A percentile compares a stretch with the other conserved stretches of the same genome.
phyloP scores from a whole-genome alignment of 2,329 filamentous ascomycete species.

The Xylaria sp. region DNA sequence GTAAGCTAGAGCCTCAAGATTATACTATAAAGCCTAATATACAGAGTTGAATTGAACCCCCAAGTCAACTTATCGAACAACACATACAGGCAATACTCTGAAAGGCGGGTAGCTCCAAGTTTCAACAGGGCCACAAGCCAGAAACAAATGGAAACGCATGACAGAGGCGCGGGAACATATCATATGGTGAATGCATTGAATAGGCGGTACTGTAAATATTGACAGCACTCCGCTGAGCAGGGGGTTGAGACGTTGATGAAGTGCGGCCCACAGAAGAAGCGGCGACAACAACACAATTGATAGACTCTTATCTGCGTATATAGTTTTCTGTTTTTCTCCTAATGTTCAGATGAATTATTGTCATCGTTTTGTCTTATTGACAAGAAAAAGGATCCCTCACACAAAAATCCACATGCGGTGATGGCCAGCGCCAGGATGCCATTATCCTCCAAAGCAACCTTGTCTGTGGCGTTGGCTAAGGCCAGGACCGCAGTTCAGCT shows the following conservation, averaged over 20 bases:
- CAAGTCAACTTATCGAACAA: not conserved
- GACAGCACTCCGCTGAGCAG: slow-evolving; percentile 1
- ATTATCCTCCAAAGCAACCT: slow-evolving; percentile 44
- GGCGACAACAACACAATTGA: not conserved
- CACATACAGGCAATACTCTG: not conserved
- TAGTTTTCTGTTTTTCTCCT: not conserved
- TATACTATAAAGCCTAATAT: no score
- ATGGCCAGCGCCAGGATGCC: slow-evolving; percentile 35
- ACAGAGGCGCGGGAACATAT: not conserved
- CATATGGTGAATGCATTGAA: slow-evolving; percentile 6
- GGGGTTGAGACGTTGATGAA: slow-evolving; percentile 18
- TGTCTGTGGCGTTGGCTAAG: slow-evolving; percentile 46
- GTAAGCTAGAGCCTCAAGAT: slow-evolving; percentile 12
- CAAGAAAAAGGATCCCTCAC: not conserved
- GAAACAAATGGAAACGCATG: not conserved
- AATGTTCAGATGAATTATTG: slow-evolving; percentile 2
- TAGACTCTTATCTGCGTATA: not conserved
- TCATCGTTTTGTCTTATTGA: not conserved
- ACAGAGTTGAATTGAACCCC: not conserved
- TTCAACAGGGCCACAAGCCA: not conserved
- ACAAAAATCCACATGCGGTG: not conserved
- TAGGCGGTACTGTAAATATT: not conserved
- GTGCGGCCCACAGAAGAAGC: slow-evolving; percentile 7
- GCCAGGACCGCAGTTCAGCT: slow-evolving; percentile 48
- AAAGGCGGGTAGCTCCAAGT: not conserved